Conservation (phyloP, 202 grass and related monocot species). For the Zoysia matrella region DNA sequence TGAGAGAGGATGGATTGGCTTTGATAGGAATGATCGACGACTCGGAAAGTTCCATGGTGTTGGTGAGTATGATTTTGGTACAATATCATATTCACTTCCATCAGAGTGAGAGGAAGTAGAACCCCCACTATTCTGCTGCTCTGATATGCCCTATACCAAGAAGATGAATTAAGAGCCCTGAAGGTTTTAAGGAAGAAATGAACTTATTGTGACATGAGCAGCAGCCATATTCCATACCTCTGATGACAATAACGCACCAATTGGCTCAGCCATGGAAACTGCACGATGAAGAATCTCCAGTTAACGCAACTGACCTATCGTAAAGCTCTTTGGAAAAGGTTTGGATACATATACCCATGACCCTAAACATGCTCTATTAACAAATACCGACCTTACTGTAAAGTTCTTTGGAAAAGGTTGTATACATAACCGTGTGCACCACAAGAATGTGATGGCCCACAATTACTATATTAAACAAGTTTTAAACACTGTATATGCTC, state of each 20-base stretch:
- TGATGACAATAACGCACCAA: constrained; percentile 41
- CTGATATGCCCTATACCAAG: constrained; percentile 61
- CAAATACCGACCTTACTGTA: constrained; percentile 19
- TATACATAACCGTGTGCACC: neutral
- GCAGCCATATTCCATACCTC: constrained; percentile 52
- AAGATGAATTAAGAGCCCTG: constrained; percentile 27
- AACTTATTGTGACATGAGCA: neutral
- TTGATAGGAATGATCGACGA: constrained; percentile 73
- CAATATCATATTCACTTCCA: constrained; percentile 71
- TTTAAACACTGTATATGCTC: constrained; percentile 5
- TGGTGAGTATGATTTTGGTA: constrained; percentile 56
- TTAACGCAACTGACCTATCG: constrained; percentile 30
- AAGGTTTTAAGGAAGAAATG: constrained; percentile 2
- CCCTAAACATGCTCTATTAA: neutral
- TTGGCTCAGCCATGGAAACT: constrained; percentile 57
- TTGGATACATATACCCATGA: neutral
- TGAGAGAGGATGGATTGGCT: constrained; percentile 67
- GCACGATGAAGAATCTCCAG: constrained; percentile 25
- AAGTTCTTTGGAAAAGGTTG: constrained; percentile 32
- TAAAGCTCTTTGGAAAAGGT: constrained; percentile 31
- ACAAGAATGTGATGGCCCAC: constrained; percentile 25
- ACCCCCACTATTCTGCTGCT: constrained; percentile 59
- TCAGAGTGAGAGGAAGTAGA: constrained; percentile 71
- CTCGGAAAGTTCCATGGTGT: constrained; percentile 56
- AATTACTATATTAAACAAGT: constrained; percentile 10